These are phyloP conservation scores for Priceomyces melissophilus DNA, from an alignment of 805 yeast species.

Conservation along the genomic window DNA sequence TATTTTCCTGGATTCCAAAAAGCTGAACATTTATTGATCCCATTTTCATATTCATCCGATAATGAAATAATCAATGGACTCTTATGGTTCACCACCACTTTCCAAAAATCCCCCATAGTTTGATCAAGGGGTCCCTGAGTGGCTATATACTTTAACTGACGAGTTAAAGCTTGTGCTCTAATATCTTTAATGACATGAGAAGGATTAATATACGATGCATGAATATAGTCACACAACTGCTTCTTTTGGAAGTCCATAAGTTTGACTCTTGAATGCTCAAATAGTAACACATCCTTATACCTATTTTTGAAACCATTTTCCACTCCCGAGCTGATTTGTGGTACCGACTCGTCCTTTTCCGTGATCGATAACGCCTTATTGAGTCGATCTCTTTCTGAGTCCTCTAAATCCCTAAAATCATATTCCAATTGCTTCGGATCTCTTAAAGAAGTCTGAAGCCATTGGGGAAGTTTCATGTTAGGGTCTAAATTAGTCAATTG, in stretches of 20 bases:
- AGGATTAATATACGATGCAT: constrained; percentile 68
- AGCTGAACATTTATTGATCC: constrained; percentile 70
- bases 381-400: constrained; percentile 65
- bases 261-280: constrained; percentile 78
- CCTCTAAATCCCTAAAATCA: constrained; percentile 63
- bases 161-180: neutral
- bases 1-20: constrained; percentile 72
- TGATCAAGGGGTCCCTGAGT: constrained; percentile 81
- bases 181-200: neutral
- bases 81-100: constrained; percentile 60
- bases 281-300: constrained; percentile 85
- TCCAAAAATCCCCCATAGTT: constrained; percentile 85
- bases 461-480: constrained; percentile 36
- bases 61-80: constrained; percentile 70
- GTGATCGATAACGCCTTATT: constrained; percentile 30
- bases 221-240: constrained; percentile 60
- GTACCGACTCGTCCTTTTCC: constrained; percentile 20
- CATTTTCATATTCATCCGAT: constrained; percentile 73
- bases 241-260: constrained; percentile 26
- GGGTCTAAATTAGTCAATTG: constrained; percentile 33
- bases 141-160: constrained; percentile 51
- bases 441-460: constrained; percentile 18
- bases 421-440: constrained; percentile 16
- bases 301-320: constrained; percentile 80
- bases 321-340: constrained; percentile 66